A percentile compares a stretch with the other conserved stretches of the same genome.
Conservation (phyloP, 768 basidiomycete genomes). For the Kondoa malvinella region DNA sequence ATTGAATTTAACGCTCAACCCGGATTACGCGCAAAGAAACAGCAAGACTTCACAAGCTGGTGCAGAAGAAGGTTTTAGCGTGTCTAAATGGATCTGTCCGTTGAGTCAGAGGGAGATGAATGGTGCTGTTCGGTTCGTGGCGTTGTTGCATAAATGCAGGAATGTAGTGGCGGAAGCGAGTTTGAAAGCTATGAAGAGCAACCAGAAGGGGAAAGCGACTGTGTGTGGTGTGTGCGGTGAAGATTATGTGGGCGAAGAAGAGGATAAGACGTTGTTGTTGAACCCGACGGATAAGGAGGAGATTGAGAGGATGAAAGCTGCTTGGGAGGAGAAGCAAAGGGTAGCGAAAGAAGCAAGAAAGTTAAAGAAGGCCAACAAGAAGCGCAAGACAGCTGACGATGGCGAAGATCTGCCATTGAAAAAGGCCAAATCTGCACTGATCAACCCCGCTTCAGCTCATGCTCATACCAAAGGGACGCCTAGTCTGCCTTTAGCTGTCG, state of each 20-base stretch:
- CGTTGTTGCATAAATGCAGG: slow-evolving; percentile 57
- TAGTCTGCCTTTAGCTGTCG: background rate
- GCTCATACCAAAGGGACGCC: background rate
- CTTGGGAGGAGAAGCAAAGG: background rate
- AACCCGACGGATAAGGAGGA: slow-evolving; percentile 4
- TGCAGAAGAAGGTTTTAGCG: slow-evolving; percentile 30
- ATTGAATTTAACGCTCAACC: slow-evolving; percentile 60
- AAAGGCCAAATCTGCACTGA: background rate
- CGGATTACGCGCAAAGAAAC: slow-evolving; percentile 36
- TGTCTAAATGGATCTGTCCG: slow-evolving; percentile 71
- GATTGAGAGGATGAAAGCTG: background rate
- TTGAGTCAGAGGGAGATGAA: slow-evolving; percentile 90
- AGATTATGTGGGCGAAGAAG: background rate
- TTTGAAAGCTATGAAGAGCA: slow-evolving; percentile 45
- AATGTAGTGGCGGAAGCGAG: slow-evolving; percentile 80
- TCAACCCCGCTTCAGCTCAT: no score
- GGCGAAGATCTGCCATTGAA: background rate
- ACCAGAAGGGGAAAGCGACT: slow-evolving; percentile 6
- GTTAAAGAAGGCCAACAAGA: slow-evolving; percentile 2
- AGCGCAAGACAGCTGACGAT: background rate
- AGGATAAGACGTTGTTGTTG: background rate
- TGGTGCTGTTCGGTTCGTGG: slow-evolving; percentile 71
- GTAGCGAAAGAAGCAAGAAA: background rate
- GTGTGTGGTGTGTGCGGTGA: background rate
- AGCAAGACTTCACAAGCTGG: slow-evolving; percentile 30